Conservation (phyloP, 1,139 yeast species). For the Yamadazyma sp. region DNA sequence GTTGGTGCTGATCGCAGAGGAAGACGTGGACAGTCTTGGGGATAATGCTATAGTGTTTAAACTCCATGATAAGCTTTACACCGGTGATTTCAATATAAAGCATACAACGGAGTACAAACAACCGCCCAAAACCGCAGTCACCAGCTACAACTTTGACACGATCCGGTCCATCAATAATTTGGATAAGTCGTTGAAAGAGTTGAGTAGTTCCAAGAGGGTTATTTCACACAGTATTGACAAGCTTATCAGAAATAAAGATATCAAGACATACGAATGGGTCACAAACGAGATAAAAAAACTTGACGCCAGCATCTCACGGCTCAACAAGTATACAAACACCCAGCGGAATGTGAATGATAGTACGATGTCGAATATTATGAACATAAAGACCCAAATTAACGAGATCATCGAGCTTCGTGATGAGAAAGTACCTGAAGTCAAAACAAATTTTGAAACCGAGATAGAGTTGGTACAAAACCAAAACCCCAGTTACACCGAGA, state of each 20-base stretch:
- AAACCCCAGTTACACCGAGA: constrained; percentile 27
- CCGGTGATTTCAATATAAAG: constrained; percentile 13
- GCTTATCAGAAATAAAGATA: constrained; percentile 14
- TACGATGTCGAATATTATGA: constrained; percentile 26
- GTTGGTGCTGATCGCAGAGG: not conserved
- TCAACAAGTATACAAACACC: constrained; percentile 20
- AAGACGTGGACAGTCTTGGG: constrained; percentile 16
- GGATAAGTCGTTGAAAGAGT: constrained; percentile 31
- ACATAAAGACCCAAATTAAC: constrained; percentile 25
- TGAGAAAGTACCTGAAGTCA: constrained; percentile 18
- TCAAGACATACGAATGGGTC: constrained; percentile 14
- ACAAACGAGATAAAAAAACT: constrained; percentile 13
- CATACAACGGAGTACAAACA: constrained; percentile 2
- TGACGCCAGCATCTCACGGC: constrained; percentile 9
- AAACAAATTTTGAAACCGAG: constrained; percentile 21
- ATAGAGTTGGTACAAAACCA: constrained; percentile 31
- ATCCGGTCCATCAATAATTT: constrained; percentile 35
- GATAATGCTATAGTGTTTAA: constrained; percentile 27
- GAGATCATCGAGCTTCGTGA: constrained; percentile 19
- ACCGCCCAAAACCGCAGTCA: not conserved
- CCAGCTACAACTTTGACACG: constrained; percentile 32
- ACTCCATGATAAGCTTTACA: constrained; percentile 24
- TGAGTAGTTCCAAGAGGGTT: constrained; percentile 20
- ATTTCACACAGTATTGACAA: constrained; percentile 18
- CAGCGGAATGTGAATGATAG: constrained; percentile 28